Conservation (phyloP, 495 filamentous ascomycete species). For the Gamarada debralockiae region DNA sequence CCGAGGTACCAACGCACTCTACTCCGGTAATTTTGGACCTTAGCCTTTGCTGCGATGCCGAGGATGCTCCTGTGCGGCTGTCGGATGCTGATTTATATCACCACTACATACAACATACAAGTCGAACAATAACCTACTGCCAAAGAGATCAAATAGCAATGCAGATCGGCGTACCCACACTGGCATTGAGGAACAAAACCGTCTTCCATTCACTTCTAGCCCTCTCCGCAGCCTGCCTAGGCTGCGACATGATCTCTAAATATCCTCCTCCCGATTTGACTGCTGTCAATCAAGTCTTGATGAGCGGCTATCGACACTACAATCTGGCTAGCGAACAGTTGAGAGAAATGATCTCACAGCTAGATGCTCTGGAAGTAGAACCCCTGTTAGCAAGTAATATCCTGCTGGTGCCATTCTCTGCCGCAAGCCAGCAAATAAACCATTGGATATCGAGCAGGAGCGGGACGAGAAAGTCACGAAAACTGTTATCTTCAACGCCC, state of each 20-base stretch:
- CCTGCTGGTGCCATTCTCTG: constrained; percentile 4
- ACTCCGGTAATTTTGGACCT: neutral
- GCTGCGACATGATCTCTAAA: constrained; percentile 13
- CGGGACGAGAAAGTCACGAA: neutral
- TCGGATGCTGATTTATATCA: constrained; percentile 10
- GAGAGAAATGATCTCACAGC: constrained; percentile 7
- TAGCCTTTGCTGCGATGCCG: neutral
- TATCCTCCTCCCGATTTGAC: constrained; percentile 3
- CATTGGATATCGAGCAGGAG: constrained; percentile 12
- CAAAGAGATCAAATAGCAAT: constrained; percentile 4
- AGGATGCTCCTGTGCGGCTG: neutral
- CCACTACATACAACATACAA: constrained; percentile 12
- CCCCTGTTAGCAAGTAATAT: constrained; percentile 6
- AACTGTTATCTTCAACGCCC: constrained; percentile 3
- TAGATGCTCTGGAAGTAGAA: constrained; percentile 3
- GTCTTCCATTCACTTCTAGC: constrained; percentile 11
- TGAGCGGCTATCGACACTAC: constrained; percentile 11
- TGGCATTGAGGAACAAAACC: constrained; percentile 9
- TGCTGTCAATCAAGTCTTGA: constrained; percentile 12
- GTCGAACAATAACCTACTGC: neutral
- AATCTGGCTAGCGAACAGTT: constrained; percentile 11
- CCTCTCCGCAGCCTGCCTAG: constrained; percentile 4
- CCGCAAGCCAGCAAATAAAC: constrained; percentile 13
- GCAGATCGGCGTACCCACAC: constrained; percentile 5
- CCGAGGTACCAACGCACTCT: neutral